A percentile compares a stretch with the other conserved stretches of the same genome.
These are phyloP conservation scores for Oryza australiensis DNA, from an alignment of 176 grass and related monocot genomes.

Conservation along the genomic window DNA sequence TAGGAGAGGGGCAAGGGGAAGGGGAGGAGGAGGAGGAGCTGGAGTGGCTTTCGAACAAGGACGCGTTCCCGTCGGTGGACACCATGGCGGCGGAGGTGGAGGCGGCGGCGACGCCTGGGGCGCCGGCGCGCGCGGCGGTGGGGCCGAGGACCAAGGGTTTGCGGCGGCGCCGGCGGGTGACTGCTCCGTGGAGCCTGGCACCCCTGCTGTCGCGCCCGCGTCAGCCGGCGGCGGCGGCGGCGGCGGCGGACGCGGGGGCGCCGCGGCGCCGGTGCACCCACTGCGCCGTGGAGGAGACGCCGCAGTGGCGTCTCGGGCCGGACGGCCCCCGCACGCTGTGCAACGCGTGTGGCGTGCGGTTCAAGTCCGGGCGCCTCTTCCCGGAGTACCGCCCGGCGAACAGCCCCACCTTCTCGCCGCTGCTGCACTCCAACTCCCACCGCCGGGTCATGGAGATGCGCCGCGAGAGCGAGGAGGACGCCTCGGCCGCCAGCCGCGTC, in stretches of 20 bases:
- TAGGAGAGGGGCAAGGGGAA: constrained; percentile 36
- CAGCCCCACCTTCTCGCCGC: constrained; percentile 74
- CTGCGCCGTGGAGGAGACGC: constrained; percentile 68
- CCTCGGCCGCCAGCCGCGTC: neutral
- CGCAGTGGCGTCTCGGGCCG: constrained; percentile 83
- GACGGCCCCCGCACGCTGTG: constrained; percentile 75
- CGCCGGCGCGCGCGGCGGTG: constrained; percentile 8
- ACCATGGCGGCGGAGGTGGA: constrained; percentile 38
- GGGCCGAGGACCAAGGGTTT: constrained; percentile 60
- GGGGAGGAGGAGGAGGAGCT: constrained; percentile 70
- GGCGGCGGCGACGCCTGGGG: neutral
- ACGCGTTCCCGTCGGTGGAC: constrained; percentile 77
- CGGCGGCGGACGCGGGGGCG: neutral
- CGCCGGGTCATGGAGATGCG: constrained; percentile 83
- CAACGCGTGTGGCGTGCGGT: constrained; percentile 92
- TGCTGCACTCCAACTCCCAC: constrained; percentile 85
- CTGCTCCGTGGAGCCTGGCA: constrained; percentile 43
- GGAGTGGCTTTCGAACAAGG: constrained; percentile 84
- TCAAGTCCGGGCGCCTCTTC: constrained; percentile 68
- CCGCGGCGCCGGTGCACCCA: constrained; percentile 59
- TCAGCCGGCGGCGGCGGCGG: neutral
- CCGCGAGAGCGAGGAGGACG: constrained; percentile 20
- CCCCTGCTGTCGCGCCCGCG: constrained; percentile 12
- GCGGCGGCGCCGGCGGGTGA: constrained; percentile 37
- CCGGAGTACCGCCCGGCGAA: constrained; percentile 85